Conservation (phyloP, 306 rosid species). For the Quercus parvula region DNA sequence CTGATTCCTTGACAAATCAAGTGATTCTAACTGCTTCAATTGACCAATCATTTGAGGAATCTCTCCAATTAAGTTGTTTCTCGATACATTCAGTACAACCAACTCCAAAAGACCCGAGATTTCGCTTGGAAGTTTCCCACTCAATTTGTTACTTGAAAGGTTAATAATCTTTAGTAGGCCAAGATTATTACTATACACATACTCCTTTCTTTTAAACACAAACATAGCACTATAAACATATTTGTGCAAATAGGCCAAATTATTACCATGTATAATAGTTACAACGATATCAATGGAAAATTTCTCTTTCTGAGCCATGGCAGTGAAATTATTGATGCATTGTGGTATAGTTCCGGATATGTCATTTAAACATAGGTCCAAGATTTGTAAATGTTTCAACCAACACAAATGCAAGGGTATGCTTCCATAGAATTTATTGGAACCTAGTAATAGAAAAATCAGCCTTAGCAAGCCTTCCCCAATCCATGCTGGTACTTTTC, state of each 20-base stretch:
- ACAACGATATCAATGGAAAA: not conserved
- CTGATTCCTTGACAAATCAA: not conserved
- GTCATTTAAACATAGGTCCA: conserved; percentile 14
- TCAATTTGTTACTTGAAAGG: not conserved
- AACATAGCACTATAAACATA: not conserved
- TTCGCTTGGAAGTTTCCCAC: no score
- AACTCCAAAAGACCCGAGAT: no score
- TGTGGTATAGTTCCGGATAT: not conserved
- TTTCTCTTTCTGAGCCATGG: not conserved
- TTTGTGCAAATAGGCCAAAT: not conserved
- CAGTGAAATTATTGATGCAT: conserved; percentile 9
- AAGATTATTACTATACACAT: not conserved
- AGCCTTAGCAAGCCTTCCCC: not conserved
- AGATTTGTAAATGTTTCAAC: not conserved
- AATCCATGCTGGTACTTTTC: conserved; percentile 26
- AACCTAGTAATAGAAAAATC: conserved; percentile 9
- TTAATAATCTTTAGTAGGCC: not conserved
- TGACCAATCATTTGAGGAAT: not conserved
- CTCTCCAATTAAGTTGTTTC: not conserved
- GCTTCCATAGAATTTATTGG: conserved; percentile 7
- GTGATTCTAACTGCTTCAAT: not conserved
- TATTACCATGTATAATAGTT: not conserved
- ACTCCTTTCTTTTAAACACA: not conserved
- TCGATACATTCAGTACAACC: no score
- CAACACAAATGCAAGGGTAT: conserved; percentile 19